A percentile compares a stretch with the other conserved stretches of the same genome.
Conservation (phyloP, 441 rosid species). For the Gossypium schwendimanii region DNA sequence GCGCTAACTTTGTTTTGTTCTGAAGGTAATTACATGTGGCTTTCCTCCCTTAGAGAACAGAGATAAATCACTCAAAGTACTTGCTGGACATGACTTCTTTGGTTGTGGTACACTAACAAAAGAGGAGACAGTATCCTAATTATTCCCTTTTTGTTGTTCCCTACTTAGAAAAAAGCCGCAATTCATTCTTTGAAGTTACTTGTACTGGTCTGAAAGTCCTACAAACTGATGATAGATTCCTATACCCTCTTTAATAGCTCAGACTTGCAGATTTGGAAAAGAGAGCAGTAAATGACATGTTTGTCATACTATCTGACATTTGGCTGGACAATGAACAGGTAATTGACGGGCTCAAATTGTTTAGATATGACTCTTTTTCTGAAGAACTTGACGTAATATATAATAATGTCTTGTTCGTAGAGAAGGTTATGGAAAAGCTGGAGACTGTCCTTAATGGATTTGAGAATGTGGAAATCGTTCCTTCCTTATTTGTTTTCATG, state of each 20-base stretch:
- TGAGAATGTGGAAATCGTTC: constrained; percentile 72
- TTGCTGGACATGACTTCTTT: constrained; percentile 74
- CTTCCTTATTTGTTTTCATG: constrained; percentile 91
- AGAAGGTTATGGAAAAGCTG: constrained; percentile 76
- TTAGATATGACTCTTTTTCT: background rate
- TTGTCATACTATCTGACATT: constrained; percentile 81
- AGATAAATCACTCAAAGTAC: constrained; percentile 53
- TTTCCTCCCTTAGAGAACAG: constrained; percentile 92
- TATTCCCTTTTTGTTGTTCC: constrained; percentile 4
- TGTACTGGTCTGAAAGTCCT: constrained; percentile 1
- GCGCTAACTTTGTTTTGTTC: constrained; percentile 12
- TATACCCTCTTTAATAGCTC: constrained; percentile 42
- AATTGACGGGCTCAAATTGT: constrained; percentile 15
- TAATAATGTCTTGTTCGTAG: constrained; percentile 34
- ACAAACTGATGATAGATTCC: constrained; percentile 18
- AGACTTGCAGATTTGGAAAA: constrained; percentile 58
- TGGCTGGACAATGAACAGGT: constrained; percentile 91
- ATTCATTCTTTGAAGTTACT: constrained; percentile 2
- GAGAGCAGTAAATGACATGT: constrained; percentile 67
- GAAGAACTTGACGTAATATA: constrained; percentile 26
- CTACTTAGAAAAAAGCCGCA: background rate
- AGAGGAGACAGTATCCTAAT: constrained; percentile 71
- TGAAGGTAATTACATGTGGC: constrained; percentile 79
- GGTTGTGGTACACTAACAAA: constrained; percentile 63
- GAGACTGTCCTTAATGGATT: constrained; percentile 65